Percentiles rank a stretch among this genome's conserved stretches.
phyloP scores from a whole-genome alignment of 805 yeast species.

The Hanseniaspora occidentalis region DNA sequence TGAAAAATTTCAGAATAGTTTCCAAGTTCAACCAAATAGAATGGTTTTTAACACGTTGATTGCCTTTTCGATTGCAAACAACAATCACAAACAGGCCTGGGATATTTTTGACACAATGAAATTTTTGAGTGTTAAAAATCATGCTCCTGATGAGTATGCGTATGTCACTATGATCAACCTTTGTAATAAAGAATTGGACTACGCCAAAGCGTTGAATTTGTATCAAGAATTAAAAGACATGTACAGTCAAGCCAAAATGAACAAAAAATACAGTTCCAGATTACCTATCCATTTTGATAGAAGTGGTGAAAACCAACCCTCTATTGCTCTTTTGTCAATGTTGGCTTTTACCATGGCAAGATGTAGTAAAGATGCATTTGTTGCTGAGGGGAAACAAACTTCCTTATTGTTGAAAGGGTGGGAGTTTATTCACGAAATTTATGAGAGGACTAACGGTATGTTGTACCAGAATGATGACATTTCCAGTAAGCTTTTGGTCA shows the following conservation, averaged over 20 bases:
- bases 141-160: conserved; percentile 53
- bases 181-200: conserved; percentile 46
- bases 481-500: too few species aligned
- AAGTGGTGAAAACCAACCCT: conserved; percentile 7
- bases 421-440: conserved; percentile 60
- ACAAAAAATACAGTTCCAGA: neutral
- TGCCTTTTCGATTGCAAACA: conserved; percentile 37
- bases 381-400: conserved; percentile 19
- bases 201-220: conserved; percentile 66
- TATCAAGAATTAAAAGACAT: conserved; percentile 50
- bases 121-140: conserved; percentile 43
- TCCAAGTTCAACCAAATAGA: conserved; percentile 17
- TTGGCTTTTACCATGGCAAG: conserved; percentile 19
- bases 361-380: conserved; percentile 16
- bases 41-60: conserved; percentile 19
- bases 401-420: conserved; percentile 41
- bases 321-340: conserved; percentile 11
- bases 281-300: neutral
- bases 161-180: conserved; percentile 42
- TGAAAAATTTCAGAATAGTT: conserved; percentile 14
- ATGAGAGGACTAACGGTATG: conserved; percentile 25
- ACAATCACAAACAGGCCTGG: conserved; percentile 36
- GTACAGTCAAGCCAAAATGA: conserved; percentile 6
- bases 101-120: conserved; percentile 77
- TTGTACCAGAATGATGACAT: too few species aligned